phyloP scores from a whole-genome alignment of 768 basidiomycete genomes.

The Agrocybe praecox region DNA sequence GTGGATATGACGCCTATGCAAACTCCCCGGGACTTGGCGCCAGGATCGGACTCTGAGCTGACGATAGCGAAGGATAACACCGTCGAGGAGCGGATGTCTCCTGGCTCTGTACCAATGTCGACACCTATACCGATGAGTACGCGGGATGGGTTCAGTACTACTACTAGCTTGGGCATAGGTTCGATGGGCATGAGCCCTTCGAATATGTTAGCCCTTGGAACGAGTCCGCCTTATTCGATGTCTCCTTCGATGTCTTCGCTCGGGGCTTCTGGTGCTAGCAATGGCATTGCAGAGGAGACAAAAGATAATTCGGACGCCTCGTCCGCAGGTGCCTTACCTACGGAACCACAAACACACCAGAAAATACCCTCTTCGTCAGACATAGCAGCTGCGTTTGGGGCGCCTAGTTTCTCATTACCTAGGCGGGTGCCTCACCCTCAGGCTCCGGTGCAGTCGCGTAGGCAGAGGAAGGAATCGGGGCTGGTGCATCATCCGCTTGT shows the following conservation, averaged over 20 bases:
- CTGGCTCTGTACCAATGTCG: too few relatives aligned
- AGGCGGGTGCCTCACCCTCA: too few relatives aligned
- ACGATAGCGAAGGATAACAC: too few relatives aligned
- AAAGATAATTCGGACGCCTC: too few relatives aligned
- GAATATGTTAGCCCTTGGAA: conserved; percentile 25
- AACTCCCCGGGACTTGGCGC: not conserved
- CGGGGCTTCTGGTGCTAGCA: not conserved
- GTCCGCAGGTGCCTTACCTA: too few relatives aligned
- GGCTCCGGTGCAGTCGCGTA: not conserved
- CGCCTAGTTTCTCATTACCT: not conserved
- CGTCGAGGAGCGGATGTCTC: not conserved
- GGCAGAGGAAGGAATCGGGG: not conserved
- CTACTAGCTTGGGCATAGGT: not conserved
- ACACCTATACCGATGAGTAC: not conserved
- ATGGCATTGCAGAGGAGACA: conserved; percentile 1
- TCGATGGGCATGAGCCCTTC: conserved; percentile 5
- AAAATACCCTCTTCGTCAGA: not conserved
- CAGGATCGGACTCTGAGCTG: too few relatives aligned
- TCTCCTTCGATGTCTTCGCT: conserved; percentile 12
- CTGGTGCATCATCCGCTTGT: not conserved
- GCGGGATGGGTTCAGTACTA: not conserved
- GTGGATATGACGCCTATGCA: conserved; percentile 22
- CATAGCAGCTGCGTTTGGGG: not conserved
- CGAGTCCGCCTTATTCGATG: conserved; percentile 29
- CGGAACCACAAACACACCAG: not conserved